A percentile compares a stretch with the other conserved stretches of the same genome.
phyloP scores from a whole-genome alignment of 768 basidiomycete genomes.

The Coprinellus micaceus region DNA sequence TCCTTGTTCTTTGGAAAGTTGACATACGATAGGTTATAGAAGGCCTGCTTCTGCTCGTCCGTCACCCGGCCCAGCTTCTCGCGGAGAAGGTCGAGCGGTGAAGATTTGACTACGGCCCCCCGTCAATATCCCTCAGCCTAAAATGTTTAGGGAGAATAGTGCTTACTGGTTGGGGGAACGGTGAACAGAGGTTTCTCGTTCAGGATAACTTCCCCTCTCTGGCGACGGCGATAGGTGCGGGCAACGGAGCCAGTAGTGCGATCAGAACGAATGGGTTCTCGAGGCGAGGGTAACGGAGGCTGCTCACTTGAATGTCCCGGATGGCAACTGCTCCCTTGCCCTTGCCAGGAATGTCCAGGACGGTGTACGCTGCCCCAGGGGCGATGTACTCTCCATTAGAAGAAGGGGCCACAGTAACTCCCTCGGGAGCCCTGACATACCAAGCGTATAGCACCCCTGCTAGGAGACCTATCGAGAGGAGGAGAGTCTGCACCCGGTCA shows the following conservation, averaged over 20 bases:
- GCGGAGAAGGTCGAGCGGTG: slow-evolving; percentile 44
- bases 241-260: neutral
- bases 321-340: slow-evolving; percentile 54
- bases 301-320: slow-evolving; percentile 47
- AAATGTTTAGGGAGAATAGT: neutral
- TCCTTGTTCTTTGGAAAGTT: slow-evolving; percentile 42
- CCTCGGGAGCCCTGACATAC: neutral
- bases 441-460: neutral
- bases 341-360: slow-evolving; percentile 49
- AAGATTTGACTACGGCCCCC: slow-evolving; percentile 33
- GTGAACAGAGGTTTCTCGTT: slow-evolving; percentile 53
- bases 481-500: neutral
- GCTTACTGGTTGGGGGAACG: slow-evolving; percentile 47
- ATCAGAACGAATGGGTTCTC: neutral
- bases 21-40: slow-evolving; percentile 56
- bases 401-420: neutral
- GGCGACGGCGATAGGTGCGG: neutral
- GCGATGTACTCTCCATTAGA: neutral
- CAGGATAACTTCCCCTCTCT: slow-evolving; percentile 61
- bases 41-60: slow-evolving; percentile 33
- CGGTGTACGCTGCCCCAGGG: slow-evolving; percentile 15
- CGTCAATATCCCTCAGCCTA: neutral
- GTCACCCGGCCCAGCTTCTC: slow-evolving; percentile 31
- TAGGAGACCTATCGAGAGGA: neutral
- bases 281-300: neutral